Conservation (phyloP, 352 stramenopile genomes). For the Globisporangium middletonii region DNA sequence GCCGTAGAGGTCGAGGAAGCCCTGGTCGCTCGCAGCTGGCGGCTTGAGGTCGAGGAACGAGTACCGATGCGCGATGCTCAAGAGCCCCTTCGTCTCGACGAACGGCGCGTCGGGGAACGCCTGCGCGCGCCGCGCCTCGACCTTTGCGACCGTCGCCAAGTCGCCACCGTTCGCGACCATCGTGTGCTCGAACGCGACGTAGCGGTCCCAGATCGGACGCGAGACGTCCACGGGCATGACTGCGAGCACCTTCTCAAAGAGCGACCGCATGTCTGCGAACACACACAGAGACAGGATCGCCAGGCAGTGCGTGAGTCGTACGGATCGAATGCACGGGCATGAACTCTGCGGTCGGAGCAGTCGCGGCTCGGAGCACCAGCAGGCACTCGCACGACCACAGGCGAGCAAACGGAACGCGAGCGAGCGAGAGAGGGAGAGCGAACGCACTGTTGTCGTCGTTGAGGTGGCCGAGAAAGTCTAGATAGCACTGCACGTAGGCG, state of each 20-base stretch:
- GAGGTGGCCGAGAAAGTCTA: constrained; percentile 81
- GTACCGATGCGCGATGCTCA: constrained; percentile 77
- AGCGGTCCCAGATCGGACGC: constrained; percentile 82
- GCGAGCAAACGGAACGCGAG: no score
- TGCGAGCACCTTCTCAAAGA: constrained; percentile 86
- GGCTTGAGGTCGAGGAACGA: constrained; percentile 71
- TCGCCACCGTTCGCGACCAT: constrained; percentile 83
- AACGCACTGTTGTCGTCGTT: constrained; percentile 88
- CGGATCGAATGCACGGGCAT: no score
- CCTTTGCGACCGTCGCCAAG: constrained; percentile 74
- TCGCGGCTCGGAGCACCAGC: no score
- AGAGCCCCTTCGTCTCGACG: constrained; percentile 74
- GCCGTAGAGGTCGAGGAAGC: constrained; percentile 79
- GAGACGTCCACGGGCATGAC: constrained; percentile 80
- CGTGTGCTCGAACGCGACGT: constrained; percentile 83
- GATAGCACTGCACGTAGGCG: constrained; percentile 78
- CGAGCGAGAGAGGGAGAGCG: no score
- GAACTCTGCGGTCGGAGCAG: no score
- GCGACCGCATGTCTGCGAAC: constrained; percentile 71
- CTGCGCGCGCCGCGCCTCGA: constrained; percentile 72
- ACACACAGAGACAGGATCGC: neutral
- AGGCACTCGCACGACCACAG: no score
- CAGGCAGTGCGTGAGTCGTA: no score
- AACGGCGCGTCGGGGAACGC: constrained; percentile 74
- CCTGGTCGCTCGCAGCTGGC: constrained; percentile 50